Base-by-base conservation (phyloP, 2,329 filamentous ascomycete genomes). In the Hypocrella siamensis region DNA sequence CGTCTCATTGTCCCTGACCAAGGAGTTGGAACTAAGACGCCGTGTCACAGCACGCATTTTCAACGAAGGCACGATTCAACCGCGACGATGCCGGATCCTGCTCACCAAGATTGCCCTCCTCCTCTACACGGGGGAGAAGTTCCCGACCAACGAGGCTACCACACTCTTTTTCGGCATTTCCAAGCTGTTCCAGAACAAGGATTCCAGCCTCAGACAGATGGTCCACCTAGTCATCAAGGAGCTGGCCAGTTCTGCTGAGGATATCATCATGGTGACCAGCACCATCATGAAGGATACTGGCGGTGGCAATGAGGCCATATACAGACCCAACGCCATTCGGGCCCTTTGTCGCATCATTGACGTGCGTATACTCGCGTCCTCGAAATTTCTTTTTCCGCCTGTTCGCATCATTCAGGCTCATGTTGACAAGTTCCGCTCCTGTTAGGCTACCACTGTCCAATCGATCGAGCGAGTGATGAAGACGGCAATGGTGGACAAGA, bases 251-350 rank as follows among this genome's bases (percentile, higher is more conserved):
- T 93, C 85, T 17, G 90, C 90, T 36, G 85, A 96, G 63, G 90
- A 98, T 67, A 92, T 94, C 42, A 98, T 98, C 55, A 96, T 98
- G 90, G 90, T 94, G 39, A 98, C 90, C 14, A 93, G 84, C 60
- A 94, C 88, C 45, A 94, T 98, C 46, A 98, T 96, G 90, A 98
- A 98, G 67, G 90, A 98, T 56, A 94, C 88, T 9, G 85, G 86
- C 32, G 85, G 92, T 40, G 83, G 86, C 49, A 94, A 84, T 49
- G 90, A 96, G 52, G 79, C 86, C 32, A 75, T 94, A 35, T 94
- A 86, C 64, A 73, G 90, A 48, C 84, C 90, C 32, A 98, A 98
- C 62, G 88, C 90, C 40, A 96, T 96, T 52, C 73, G 90, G 46
- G 86, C 88, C 25, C 67, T 96, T 44, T 96, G 88, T 63, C 79